A percentile compares a stretch with the other conserved stretches of the same genome.
Conservation (phyloP, 2,329 filamentous ascomycete species). For the Fusarium solani-melongenae region DNA sequence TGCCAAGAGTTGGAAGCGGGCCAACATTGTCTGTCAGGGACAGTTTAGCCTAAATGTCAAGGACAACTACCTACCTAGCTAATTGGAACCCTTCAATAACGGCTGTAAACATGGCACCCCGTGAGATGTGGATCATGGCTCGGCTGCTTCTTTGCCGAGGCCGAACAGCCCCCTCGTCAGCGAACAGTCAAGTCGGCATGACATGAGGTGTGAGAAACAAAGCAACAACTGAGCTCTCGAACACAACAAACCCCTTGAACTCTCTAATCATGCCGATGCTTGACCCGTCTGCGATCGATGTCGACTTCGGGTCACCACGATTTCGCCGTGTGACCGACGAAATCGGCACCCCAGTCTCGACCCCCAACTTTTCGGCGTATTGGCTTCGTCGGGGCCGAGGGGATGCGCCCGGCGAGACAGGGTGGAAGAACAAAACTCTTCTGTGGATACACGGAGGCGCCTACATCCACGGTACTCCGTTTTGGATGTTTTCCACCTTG, state of each 20-base stretch:
- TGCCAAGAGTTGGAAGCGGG: neutral
- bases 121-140: neutral
- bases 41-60: neutral
- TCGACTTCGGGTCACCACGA: neutral
- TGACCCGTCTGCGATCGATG: neutral
- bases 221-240: neutral
- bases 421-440: neutral
- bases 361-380: neutral
- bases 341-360: neutral
- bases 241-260: neutral
- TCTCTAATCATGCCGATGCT: neutral
- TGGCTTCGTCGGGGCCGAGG: neutral
- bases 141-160: neutral
- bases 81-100: neutral
- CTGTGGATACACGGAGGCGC: constrained; percentile 6
- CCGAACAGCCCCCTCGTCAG: neutral
- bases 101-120: neutral
- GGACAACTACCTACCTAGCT: neutral
- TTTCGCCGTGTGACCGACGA: neutral
- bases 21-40: neutral
- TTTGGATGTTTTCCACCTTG: constrained; percentile 13
- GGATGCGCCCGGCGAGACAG: neutral
- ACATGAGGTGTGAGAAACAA: neutral
- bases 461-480: neutral
- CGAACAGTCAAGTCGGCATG: neutral